These are phyloP conservation scores for Dissoconium aciculare DNA, from an alignment of 2,329 filamentous ascomycete species.

Conservation along the genomic window DNA sequence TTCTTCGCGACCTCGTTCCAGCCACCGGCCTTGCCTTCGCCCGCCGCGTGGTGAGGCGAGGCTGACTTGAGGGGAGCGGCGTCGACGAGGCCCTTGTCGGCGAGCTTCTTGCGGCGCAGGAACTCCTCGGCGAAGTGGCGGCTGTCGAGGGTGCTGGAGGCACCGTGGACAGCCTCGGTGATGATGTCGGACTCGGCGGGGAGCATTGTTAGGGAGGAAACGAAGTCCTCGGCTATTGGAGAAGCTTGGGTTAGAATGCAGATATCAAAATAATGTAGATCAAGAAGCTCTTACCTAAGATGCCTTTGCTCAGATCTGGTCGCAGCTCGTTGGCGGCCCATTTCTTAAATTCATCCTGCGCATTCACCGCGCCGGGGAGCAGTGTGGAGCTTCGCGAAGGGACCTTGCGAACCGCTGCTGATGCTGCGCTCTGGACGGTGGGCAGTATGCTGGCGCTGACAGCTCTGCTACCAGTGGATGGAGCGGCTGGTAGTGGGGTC, in stretches of 20 bases:
- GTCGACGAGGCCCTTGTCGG: conserved; percentile 73
- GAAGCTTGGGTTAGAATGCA: too few species aligned
- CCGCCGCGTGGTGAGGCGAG: conserved; percentile 29
- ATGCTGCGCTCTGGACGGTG: conserved; percentile 19
- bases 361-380: conserved; percentile 33
- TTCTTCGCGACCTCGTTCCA: conserved; percentile 99
- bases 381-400: conserved; percentile 41
- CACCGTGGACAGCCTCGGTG: conserved; percentile 75
- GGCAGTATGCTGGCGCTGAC: conserved; percentile 31
- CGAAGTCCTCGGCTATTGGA: conserved; percentile 59
- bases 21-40: conserved; percentile 41
- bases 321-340: conserved; percentile 72
- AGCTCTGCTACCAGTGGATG: conserved; percentile 32
- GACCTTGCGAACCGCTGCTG: conserved; percentile 20
- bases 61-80: conserved; percentile 37
- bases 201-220: conserved; percentile 57
- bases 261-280: too few species aligned
- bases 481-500: conserved; percentile 43
- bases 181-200: conserved; percentile 69
- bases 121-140: conserved; percentile 91
- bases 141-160: conserved; percentile 78
- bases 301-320: conserved; percentile 54
- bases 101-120: conserved; percentile 78
- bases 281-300: conserved; percentile 44
- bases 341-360: conserved; percentile 84